phyloP scores from a whole-genome alignment of 495 filamentous ascomycete genomes.

The Penicillium roqueforti region DNA sequence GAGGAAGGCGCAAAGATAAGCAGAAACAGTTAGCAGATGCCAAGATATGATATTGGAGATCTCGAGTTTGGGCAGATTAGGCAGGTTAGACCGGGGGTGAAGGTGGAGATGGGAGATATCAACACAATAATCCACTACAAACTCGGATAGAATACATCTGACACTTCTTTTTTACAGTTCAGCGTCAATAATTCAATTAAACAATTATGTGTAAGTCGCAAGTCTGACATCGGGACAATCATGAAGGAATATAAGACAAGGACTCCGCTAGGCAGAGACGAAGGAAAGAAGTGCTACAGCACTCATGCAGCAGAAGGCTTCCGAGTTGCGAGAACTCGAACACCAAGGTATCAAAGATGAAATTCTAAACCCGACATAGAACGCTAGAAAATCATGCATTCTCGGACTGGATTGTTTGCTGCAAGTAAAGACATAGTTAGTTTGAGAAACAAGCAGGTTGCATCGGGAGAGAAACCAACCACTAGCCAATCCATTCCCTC shows the following conservation, averaged over 20 bases:
- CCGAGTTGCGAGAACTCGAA: constrained; percentile 14
- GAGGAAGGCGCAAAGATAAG: constrained; percentile 6
- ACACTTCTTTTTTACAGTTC: constrained; percentile 1
- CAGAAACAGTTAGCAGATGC: not conserved
- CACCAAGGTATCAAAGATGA: constrained; percentile 33
- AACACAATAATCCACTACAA: not conserved
- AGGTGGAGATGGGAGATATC: not conserved
- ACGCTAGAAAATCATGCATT: constrained; percentile 40
- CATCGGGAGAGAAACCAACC: constrained; percentile 52
- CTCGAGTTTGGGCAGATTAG: not conserved
- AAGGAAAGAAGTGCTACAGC: constrained; percentile 22
- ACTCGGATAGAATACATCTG: not conserved
- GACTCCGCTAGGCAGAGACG: constrained; percentile 25
- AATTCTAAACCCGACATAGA: constrained; percentile 34
- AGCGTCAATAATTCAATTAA: constrained; percentile 31
- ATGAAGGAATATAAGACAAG: constrained; percentile 44
- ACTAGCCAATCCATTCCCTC: constrained; percentile 99
- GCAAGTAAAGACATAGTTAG: constrained; percentile 11
- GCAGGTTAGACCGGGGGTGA: not conserved
- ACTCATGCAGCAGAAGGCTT: constrained; percentile 23
- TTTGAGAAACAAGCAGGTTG: not conserved
- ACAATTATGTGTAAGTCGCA: constrained; percentile 36
- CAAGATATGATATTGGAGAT: not conserved
- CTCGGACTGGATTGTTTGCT: constrained; percentile 49
- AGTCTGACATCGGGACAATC: constrained; percentile 18